Evolutionary conservation across 257 asterid species (phyloP), one percentile per base, ranked within the genome.

Genomic region (Perilla frutescens): DNA sequence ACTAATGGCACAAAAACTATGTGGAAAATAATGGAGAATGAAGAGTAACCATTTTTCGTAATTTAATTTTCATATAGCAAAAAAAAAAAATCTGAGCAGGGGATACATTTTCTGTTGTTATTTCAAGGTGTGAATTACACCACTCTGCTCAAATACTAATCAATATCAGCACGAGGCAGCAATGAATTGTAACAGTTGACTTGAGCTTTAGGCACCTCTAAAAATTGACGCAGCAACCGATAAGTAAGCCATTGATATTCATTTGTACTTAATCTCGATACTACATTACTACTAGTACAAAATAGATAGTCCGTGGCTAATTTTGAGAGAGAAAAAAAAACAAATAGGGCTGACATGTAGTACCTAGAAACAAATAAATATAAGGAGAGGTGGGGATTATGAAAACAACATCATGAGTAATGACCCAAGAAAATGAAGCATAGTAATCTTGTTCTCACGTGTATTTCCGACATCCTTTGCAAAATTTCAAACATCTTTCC

Each of bases 391-490:
- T 2, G 26, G 26, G 26, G 26, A 20, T 20, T 20, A 13, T 26
- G 36, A 49, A 1, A 59, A 36, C 34, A 62, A 50, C 36, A 70
- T 45, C 37, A 57, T 29, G 26, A 20, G 26, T 20, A 20, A 20
- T 20, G 10, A 39, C 12, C 34, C 47, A 58, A 63, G 41, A 70
- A 62, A 53, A 32, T 63, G 60, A 78, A 71, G 57, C 26, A 59
- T 8, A 68, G 49, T 65, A 72, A 58, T 50, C 41, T 34, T 45
- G 74, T 71, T 65, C 98, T 87, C 75, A 95, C 99, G 99, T 92
- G 87, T 96, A 96, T 87, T 92, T 96, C 20, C 99, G 90, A 68
- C 98, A 89, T 75, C 99, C 98, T 84, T 96, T 96, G 83, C 93
- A 96, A 74, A 92, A 96, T 84, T 88, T 96, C 82, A 96, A 82